A percentile compares a stretch with the other conserved stretches of the same genome.
phyloP scores from a whole-genome alignment of 306 rosid genomes.

The Trichosanthes truncata region DNA sequence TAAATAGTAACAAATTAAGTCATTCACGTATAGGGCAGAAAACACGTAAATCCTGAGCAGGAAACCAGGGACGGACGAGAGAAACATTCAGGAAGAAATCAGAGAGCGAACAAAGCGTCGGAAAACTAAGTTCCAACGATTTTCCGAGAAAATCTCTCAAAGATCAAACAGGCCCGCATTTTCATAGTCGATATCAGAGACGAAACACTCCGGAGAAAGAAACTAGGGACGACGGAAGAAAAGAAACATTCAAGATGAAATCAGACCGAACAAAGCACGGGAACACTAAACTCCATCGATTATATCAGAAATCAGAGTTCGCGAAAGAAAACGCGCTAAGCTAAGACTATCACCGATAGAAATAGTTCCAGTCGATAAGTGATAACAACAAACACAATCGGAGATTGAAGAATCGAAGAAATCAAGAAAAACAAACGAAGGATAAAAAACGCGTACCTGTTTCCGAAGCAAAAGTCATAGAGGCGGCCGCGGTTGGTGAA shows the following conservation, averaged over 20 bases:
- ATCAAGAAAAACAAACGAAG: background rate
- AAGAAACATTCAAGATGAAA: background rate
- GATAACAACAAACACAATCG: no score
- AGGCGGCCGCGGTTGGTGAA: slow-evolving; percentile 4
- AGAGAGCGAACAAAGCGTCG: no score
- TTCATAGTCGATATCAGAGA: background rate
- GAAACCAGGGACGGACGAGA: background rate
- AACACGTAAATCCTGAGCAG: background rate
- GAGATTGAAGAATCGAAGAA: background rate
- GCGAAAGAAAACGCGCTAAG: no score
- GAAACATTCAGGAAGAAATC: background rate
- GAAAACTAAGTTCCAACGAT: background rate
- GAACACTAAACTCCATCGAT: no score
- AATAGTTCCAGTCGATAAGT: background rate
- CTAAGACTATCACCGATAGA: background rate
- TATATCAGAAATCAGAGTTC: background rate
- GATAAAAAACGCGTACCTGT: background rate
- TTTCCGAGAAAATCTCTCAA: no score
- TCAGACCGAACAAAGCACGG: background rate
- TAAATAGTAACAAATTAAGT: background rate
- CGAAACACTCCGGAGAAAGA: no score
- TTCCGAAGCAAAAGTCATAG: background rate
- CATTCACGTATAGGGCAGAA: background rate
- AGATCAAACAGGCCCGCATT: background rate
- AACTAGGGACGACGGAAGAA: background rate